Evolutionary conservation across 371 early-diverging fungal genomes (phyloP).

Genomic region (Zopfochytrium polystomum): DNA sequence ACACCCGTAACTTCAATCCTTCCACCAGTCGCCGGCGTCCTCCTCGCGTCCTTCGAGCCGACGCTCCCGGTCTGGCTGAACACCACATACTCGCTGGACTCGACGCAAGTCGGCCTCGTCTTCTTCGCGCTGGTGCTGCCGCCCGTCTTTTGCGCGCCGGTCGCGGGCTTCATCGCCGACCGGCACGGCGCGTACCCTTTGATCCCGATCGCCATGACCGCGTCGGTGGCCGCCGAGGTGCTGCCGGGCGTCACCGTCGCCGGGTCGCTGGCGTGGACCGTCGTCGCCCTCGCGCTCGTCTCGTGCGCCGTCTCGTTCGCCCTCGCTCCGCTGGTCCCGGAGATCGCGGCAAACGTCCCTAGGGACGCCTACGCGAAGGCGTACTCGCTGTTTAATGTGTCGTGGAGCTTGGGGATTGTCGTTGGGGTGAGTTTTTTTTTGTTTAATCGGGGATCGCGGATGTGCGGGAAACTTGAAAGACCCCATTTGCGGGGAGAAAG

Average conservation of each 20-base stretch:
- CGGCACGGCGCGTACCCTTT: neutral
- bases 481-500: too few relatives aligned
- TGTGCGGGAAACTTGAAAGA: too few relatives aligned
- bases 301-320: neutral
- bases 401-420: constrained; percentile 1
- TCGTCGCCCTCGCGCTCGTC: constrained; percentile 4
- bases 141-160: constrained; percentile 53
- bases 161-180: constrained; percentile 61
- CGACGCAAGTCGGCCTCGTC: constrained; percentile 49
- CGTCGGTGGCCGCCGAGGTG: too few relatives aligned
- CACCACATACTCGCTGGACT: neutral
- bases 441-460: too few relatives aligned
- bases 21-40: neutral
- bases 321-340: constrained; percentile 9
- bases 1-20: too few relatives aligned
- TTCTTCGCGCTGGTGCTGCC: constrained; percentile 65
- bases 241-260: neutral
- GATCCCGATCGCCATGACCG: too few relatives aligned
- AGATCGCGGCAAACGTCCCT: constrained; percentile 5
- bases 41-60: constrained; percentile 7
- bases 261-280: neutral
- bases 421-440: neutral
- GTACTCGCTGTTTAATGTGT: constrained; percentile 6
- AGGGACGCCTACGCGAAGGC: constrained; percentile 9
- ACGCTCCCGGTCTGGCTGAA: constrained; percentile 19